These are phyloP conservation scores for Irpex sp. DNA, from an alignment of 1,284 basidiomycete species.

Conservation along the genomic window DNA sequence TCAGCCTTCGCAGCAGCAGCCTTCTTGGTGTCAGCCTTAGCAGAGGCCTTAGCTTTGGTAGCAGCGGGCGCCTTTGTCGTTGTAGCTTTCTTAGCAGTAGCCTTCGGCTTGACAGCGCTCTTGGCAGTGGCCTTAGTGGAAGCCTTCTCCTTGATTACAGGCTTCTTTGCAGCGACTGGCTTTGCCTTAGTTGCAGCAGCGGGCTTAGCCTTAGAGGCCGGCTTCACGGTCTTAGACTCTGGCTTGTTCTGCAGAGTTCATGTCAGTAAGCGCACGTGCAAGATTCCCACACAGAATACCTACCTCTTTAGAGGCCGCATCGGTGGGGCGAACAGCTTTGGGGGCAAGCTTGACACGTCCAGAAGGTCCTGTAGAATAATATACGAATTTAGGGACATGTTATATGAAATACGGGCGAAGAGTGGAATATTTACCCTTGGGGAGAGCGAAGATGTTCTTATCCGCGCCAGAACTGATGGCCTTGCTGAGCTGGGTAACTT, in stretches of 20 bases:
- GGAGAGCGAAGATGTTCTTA: slow-evolving; percentile 78
- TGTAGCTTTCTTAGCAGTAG: slow-evolving; percentile 17
- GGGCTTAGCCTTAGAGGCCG: slow-evolving; percentile 22
- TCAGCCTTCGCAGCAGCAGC: slow-evolving; percentile 25
- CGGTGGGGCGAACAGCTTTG: slow-evolving; percentile 45
- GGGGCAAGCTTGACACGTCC: slow-evolving; percentile 87
- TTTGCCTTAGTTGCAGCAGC: slow-evolving; percentile 19
- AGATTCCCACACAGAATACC: slow-evolving; percentile 13
- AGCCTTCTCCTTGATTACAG: slow-evolving; percentile 19
- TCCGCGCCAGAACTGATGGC: slow-evolving; percentile 81
- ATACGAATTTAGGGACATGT: neutral
- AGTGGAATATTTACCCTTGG: slow-evolving; percentile 69
- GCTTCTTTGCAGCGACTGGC: slow-evolving; percentile 13
- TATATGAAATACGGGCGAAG: neutral
- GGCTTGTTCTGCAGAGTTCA: slow-evolving; percentile 53
- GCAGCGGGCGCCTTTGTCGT: slow-evolving; percentile 16
- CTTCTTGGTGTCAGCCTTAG: slow-evolving; percentile 23
- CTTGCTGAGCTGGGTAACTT: slow-evolving; percentile 77
- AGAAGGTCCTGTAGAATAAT: slow-evolving; percentile 47
- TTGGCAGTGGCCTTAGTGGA: slow-evolving; percentile 24
- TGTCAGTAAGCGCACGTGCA: slow-evolving; percentile 14
- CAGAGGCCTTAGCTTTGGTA: slow-evolving; percentile 18
- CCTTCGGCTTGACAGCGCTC: slow-evolving; percentile 17
- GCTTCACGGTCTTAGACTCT: slow-evolving; percentile 32
- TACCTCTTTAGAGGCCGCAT: slow-evolving; percentile 69